Percentiles rank a stretch among this genome's conserved stretches.
Conservation (phyloP, 768 basidiomycete species). For the Agrocybe pediades region DNA sequence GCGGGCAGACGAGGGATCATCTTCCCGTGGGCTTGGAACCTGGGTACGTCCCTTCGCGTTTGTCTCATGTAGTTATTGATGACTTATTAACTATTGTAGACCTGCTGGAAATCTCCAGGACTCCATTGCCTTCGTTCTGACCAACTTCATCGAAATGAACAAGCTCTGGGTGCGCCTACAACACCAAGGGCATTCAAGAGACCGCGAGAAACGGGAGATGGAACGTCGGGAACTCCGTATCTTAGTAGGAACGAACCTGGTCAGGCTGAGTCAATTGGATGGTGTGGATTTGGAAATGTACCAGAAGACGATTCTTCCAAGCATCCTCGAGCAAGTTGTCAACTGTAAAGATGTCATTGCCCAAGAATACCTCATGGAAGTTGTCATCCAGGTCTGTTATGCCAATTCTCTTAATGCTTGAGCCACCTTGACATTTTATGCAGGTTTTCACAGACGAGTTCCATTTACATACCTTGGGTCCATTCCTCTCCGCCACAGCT, state of each 20-base stretch:
- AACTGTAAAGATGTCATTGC: conserved; percentile 99
- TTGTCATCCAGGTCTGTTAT: conserved; percentile 86
- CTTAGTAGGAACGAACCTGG: conserved; percentile 96
- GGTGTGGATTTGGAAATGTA: conserved; percentile 97
- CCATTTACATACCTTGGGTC: conserved; percentile 93
- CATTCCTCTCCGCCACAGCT: conserved; percentile 94
- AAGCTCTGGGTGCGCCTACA: conserved; percentile 99
- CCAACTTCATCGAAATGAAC: conserved; percentile 99
- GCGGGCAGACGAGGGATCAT: conserved; percentile 94
- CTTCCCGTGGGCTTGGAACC: conserved; percentile 84
- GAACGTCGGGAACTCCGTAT: conserved; percentile 95
- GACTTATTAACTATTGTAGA: conserved; percentile 38
- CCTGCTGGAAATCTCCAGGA: conserved; percentile 91
- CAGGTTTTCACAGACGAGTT: conserved; percentile 99
- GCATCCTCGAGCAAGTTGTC: conserved; percentile 94
- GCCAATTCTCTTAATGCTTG: not conserved
- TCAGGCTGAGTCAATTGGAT: conserved; percentile 92
- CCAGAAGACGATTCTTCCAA: conserved; percentile 81
- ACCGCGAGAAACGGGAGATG: conserved; percentile 96
- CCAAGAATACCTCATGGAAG: conserved; percentile 99
- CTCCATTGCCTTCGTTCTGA: conserved; percentile 93
- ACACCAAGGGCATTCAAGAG: conserved; percentile 95
- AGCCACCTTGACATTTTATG: not conserved
- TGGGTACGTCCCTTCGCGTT: conserved; percentile 59
- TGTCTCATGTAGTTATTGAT: not conserved